A percentile compares a stretch with the other conserved stretches of the same genome.
Conservation (phyloP, 768 basidiomycete species). For the Auriscalpium microsporum region DNA sequence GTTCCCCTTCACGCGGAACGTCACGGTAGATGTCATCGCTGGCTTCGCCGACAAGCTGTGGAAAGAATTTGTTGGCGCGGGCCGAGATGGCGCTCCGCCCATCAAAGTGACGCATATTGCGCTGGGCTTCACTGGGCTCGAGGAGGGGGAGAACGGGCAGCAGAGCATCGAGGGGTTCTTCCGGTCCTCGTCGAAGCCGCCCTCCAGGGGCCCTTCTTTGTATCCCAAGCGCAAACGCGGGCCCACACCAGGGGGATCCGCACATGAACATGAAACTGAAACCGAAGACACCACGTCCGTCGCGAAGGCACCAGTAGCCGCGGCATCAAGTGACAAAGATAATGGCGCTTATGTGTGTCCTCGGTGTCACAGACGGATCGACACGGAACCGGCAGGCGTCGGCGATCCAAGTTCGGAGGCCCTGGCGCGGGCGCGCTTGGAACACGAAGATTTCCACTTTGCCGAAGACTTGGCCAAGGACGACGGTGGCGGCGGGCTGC, state of each 20-base stretch:
- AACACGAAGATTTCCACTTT: constrained; percentile 88
- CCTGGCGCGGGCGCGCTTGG: constrained; percentile 41
- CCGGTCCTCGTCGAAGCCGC: constrained; percentile 24
- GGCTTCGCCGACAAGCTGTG: constrained; percentile 73
- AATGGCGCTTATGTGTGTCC: constrained; percentile 2
- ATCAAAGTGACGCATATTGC: constrained; percentile 68
- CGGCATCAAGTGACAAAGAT: not conserved
- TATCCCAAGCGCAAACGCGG: constrained; percentile 5
- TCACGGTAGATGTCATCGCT: constrained; percentile 70
- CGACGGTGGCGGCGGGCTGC: constrained; percentile 3
- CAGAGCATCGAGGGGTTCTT: constrained; percentile 86
- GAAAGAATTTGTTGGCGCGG: constrained; percentile 68
- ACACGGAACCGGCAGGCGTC: constrained; percentile 16
- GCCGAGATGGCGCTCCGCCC: constrained; percentile 24
- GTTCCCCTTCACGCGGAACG: constrained; percentile 74
- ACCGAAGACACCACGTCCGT: not conserved
- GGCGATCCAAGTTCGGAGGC: constrained; percentile 22
- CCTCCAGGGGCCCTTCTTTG: not conserved
- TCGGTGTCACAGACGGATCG: constrained; percentile 1
- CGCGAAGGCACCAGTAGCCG: not conserved
- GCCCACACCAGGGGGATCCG: constrained; percentile 3
- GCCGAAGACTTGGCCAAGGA: constrained; percentile 65
- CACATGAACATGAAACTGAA: no score
- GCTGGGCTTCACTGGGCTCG: constrained; percentile 74
- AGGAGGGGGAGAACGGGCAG: constrained; percentile 69